phyloP scores from a whole-genome alignment of 441 rosid species.

The Adansonia madagascariensis region DNA sequence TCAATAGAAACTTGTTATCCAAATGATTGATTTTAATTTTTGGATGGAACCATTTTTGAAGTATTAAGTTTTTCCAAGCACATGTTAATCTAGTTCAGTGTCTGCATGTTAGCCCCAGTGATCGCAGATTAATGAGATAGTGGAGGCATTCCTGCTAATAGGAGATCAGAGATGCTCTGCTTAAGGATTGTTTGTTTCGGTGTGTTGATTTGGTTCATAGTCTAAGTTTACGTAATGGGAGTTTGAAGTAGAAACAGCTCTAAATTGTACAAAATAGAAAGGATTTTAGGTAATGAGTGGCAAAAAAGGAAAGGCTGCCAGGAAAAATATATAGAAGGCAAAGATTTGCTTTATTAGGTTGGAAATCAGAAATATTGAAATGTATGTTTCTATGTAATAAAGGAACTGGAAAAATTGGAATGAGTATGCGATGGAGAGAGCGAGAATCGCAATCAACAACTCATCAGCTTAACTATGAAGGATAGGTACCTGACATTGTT shows the following conservation, averaged over 20 bases:
- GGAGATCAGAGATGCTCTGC: neutral
- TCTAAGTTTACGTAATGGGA: constrained; percentile 5
- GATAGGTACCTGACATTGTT: too few species aligned
- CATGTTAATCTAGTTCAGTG: constrained; percentile 4
- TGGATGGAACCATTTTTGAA: neutral
- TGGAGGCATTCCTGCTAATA: neutral
- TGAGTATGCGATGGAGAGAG: neutral
- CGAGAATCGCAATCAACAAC: too few species aligned
- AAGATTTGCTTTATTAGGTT: neutral
- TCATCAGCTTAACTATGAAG: too few species aligned
- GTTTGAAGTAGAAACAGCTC: neutral
- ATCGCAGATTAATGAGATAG: neutral
- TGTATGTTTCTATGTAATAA: neutral
- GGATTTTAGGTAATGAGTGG: neutral
- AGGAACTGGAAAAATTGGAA: neutral
- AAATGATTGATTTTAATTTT: neutral
- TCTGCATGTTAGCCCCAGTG: neutral
- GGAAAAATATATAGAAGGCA: neutral
- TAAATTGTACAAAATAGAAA: neutral
- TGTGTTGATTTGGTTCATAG: constrained; percentile 9
- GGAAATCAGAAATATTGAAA: neutral
- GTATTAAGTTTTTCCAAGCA: neutral
- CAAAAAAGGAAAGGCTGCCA: neutral
- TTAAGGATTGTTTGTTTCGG: neutral
- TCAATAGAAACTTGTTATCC: neutral